Conservation (phyloP, 2,329 filamentous ascomycete species). For the Aspergillus aculeatus region DNA sequence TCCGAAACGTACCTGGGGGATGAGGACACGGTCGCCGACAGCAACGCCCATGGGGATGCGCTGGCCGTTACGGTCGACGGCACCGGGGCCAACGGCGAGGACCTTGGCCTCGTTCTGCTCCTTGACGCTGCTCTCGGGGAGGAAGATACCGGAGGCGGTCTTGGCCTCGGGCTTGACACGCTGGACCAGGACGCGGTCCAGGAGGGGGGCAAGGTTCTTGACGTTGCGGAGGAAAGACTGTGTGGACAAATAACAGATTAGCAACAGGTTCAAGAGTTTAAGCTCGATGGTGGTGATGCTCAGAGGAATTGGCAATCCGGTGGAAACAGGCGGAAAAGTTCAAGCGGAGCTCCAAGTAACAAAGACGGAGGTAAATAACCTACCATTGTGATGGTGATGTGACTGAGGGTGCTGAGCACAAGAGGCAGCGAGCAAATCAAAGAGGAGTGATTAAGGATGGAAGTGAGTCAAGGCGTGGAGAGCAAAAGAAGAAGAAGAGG, state of each 20-base stretch:
- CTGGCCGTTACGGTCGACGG: slow-evolving; percentile 83
- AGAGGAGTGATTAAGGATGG: slow-evolving; percentile 11
- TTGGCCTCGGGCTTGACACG: slow-evolving; percentile 96
- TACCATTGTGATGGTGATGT: slow-evolving; percentile 26
- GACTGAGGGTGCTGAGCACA: slow-evolving; percentile 12
- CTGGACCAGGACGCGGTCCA: slow-evolving; percentile 98
- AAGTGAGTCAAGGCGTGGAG: slow-evolving; percentile 24
- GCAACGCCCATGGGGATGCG: slow-evolving; percentile 78
- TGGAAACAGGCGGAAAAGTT: slow-evolving; percentile 9
- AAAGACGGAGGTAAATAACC: slow-evolving; percentile 10
- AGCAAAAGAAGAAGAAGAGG: slow-evolving; percentile 30
- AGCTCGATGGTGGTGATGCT: not conserved
- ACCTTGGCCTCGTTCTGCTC: slow-evolving; percentile 98
- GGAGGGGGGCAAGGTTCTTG: slow-evolving; percentile 88
- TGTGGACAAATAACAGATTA: slow-evolving; percentile 1
- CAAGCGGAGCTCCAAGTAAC: slow-evolving; percentile 3
- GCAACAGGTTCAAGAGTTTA: not conserved
- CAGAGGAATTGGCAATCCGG: not conserved
- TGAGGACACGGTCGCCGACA: slow-evolving; percentile 88
- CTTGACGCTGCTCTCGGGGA: slow-evolving; percentile 94
- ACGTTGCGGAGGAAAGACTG: slow-evolving; percentile 78
- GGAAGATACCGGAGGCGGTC: slow-evolving; percentile 95
- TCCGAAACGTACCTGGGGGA: slow-evolving; percentile 72
- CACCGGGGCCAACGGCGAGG: slow-evolving; percentile 88
- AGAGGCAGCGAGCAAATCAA: slow-evolving; percentile 4